phyloP scores from a whole-genome alignment of 1,139 yeast species.

The Pneumocystis murina region DNA sequence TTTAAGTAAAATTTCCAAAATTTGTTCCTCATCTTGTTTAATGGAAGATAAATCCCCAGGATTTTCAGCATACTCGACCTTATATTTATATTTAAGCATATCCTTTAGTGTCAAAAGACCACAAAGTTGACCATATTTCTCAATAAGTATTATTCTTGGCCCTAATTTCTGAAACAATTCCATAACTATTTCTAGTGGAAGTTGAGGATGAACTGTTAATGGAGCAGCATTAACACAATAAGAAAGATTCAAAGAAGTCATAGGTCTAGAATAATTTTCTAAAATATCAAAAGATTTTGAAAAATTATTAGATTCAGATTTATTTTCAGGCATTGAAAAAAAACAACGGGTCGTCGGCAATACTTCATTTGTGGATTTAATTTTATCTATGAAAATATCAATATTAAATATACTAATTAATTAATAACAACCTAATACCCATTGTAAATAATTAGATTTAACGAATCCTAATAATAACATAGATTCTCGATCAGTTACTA shows the following conservation, averaged over 20 bases:
- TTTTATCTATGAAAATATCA: constrained; percentile 12
- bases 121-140: constrained; percentile 35
- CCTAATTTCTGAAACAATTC: constrained; percentile 68
- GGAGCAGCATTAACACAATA: constrained; percentile 46
- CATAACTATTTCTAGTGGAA: constrained; percentile 48
- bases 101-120: constrained; percentile 61
- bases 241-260: constrained; percentile 26
- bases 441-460: constrained; percentile 24
- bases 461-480: constrained; percentile 18
- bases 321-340: constrained; percentile 16
- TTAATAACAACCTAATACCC: constrained; percentile 12
- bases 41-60: not conserved
- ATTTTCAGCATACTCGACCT: constrained; percentile 11
- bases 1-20: not conserved
- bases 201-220: constrained; percentile 38
- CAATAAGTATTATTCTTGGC: constrained; percentile 59
- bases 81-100: constrained; percentile 35
- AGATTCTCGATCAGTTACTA: constrained; percentile 24
- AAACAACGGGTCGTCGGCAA: constrained; percentile 15
- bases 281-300: not conserved
- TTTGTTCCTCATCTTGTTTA: not conserved
- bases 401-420: constrained; percentile 1
- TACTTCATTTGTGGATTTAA: constrained; percentile 13
- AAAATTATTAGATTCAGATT: constrained; percentile 1
- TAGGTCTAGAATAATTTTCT: not conserved